Evolutionary conservation across 192 early-diverging fungal species (phyloP), one percentile per base, ranked within the genome.

Genomic region (Coemansia sp.): DNA sequence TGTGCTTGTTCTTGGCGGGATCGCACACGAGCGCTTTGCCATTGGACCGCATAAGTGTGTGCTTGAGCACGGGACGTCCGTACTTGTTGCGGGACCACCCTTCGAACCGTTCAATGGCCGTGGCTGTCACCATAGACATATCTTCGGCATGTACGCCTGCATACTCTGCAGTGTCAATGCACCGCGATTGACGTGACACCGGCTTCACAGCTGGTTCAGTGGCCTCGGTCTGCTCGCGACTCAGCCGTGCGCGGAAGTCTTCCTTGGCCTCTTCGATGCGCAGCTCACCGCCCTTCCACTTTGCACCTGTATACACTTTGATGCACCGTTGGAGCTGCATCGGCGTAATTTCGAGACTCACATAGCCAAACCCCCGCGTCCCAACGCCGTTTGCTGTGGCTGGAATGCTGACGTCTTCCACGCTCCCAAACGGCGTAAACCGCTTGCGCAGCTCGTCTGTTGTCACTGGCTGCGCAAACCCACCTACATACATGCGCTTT

Each of bases 211-310:
- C 1, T 19, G 37, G 51, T 22, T 61, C 56, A 11, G 26, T 54
- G 12, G 45, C 48, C 48, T 82, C 74, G 11, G 56, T 64, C 64
- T 69, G 54, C 64, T 88, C 86, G 13, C 88, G 78, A 51, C 80
- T 53, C 14, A 82, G 68, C 35, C 81, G 83, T 4, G 57, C 61
- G 52, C 53, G 58, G 73, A 86, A 93, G 59, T 86, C 81, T 51
- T 85, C 85, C 68, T 92, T 92, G 12, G 93, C 90, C n/a, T 91
- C 92, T 58, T 93, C 89, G 16, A 94, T 74, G 47, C 86, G 84
- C 58, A 94, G 53, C 26, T 85, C 83, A 23, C 85, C 81, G 43
- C 93, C 93, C 72, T 92, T 94, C 93, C 93, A 94, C 56, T 90
- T 92, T 12, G 93, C 75, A 3, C 89, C 88, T 38, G 89, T 88